Evolutionary conservation across 768 basidiomycete genomes (phyloP).

Genomic region (Hortiboletus campestris): DNA sequence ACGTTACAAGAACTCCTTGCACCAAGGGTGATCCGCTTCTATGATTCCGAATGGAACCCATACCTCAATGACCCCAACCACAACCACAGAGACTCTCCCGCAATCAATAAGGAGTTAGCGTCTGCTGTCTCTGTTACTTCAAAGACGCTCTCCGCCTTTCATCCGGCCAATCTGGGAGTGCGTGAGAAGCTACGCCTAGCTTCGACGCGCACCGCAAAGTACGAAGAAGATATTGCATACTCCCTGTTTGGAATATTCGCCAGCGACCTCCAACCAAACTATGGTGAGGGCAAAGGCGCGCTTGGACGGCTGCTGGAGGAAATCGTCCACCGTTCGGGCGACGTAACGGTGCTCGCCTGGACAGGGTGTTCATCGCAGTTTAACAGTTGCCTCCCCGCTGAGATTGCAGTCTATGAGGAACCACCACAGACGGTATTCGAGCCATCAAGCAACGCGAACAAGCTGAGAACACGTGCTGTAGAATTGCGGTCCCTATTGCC

Average conservation of each 20-base stretch:
- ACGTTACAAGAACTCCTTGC: slow-evolving; percentile 8
- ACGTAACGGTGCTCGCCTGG: slow-evolving; percentile 5
- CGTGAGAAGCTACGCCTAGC: slow-evolving; percentile 3
- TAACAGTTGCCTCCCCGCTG: slow-evolving; percentile 3
- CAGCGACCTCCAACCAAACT: slow-evolving; percentile 1
- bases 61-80: neutral
- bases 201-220: neutral
- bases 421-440: neutral
- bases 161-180: neutral
- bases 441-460: neutral
- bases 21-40: slow-evolving; percentile 8
- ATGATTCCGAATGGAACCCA: slow-evolving; percentile 2
- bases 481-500: neutral
- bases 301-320: slow-evolving; percentile 6
- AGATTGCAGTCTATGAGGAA: slow-evolving; percentile 1
- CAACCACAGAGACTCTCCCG: slow-evolving; percentile 1
- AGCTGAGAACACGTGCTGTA: neutral
- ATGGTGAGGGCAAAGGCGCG: neutral
- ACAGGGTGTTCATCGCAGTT: neutral
- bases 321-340: slow-evolving; percentile 4
- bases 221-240: neutral
- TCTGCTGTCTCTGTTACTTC: neutral
- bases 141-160: neutral
- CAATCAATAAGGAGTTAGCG: neutral
- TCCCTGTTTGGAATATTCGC: slow-evolving; percentile 4